A percentile compares a stretch with the other conserved stretches of the same genome.
Evolutionary conservation across 2,329 filamentous ascomycete species (phyloP).

Genomic region (Pseudocercospora musae): DNA sequence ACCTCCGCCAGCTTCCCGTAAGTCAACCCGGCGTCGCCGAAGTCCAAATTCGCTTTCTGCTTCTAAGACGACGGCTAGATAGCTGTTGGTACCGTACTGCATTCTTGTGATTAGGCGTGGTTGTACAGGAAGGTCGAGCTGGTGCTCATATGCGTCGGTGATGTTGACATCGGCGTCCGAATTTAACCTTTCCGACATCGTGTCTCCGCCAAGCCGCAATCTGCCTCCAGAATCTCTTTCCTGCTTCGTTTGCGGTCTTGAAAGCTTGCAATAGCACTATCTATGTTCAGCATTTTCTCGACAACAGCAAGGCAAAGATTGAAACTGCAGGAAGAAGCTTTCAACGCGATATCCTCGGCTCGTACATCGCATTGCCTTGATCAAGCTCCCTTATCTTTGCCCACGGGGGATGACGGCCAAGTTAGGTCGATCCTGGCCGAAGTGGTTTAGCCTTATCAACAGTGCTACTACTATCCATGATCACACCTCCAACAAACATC

Average conservation of each 20-base stretch:
- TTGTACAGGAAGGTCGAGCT: too few species aligned
- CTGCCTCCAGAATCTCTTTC: background rate
- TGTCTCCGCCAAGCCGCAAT: background rate
- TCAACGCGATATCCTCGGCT: background rate
- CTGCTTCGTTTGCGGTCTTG: background rate
- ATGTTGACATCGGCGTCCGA: background rate
- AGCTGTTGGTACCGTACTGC: conserved; percentile 63
- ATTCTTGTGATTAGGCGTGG: too few species aligned
- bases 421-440: conserved; percentile 1
- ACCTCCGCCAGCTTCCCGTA: conserved; percentile 53
- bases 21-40: conserved; percentile 51
- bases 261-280: background rate
- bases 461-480: conserved; percentile 1
- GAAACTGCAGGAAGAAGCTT: background rate
- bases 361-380: background rate
- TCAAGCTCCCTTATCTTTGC: background rate
- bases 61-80: conserved; percentile 56
- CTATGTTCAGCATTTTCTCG: background rate
- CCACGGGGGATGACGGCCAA: background rate
- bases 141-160: background rate
- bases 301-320: background rate
- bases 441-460: background rate
- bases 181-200: background rate
- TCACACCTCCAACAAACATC: background rate
- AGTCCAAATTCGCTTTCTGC: conserved; percentile 50